Evolutionary conservation across 345 rosid species (phyloP).

Genomic region (Syzygium aqueum): DNA sequence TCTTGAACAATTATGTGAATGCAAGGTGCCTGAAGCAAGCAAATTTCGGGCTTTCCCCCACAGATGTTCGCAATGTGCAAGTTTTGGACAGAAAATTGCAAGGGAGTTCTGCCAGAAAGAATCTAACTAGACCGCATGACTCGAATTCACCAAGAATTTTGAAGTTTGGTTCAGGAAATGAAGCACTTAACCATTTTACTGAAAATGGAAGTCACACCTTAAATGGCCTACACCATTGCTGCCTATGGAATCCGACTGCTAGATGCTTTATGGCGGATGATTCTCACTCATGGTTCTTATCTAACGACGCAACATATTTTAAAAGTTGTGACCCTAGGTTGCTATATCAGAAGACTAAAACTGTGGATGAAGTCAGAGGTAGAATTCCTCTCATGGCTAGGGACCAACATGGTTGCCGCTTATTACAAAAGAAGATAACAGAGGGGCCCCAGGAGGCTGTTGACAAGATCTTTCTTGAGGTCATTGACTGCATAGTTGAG

Average conservation of each 20-base stretch:
- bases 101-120: constrained; percentile 49
- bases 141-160: constrained; percentile 32
- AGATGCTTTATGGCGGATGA: constrained; percentile 27
- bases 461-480: constrained; percentile 57
- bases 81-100: constrained; percentile 28
- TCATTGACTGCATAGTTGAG: constrained; percentile 58
- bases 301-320: constrained; percentile 13
- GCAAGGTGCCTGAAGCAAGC: constrained; percentile 31
- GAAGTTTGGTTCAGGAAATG: constrained; percentile 39
- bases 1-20: constrained; percentile 23
- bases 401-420: constrained; percentile 80
- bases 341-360: constrained; percentile 35
- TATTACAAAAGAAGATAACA: constrained; percentile 58
- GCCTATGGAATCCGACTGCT: constrained; percentile 17
- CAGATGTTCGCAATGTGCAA: constrained; percentile 14
- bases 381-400: constrained; percentile 58
- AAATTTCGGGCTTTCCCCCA: constrained; percentile 7
- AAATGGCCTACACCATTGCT: constrained; percentile 25
- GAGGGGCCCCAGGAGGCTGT: constrained; percentile 54
- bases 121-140: constrained; percentile 53
- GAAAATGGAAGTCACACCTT: constrained; percentile 31
- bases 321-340: constrained; percentile 25
- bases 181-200: constrained; percentile 16
- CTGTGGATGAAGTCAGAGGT: constrained; percentile 45
- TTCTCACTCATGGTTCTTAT: constrained; percentile 24